Evolutionary conservation across 2,329 filamentous ascomycete species (phyloP).

Genomic region (Arthroderma sp.): DNA sequence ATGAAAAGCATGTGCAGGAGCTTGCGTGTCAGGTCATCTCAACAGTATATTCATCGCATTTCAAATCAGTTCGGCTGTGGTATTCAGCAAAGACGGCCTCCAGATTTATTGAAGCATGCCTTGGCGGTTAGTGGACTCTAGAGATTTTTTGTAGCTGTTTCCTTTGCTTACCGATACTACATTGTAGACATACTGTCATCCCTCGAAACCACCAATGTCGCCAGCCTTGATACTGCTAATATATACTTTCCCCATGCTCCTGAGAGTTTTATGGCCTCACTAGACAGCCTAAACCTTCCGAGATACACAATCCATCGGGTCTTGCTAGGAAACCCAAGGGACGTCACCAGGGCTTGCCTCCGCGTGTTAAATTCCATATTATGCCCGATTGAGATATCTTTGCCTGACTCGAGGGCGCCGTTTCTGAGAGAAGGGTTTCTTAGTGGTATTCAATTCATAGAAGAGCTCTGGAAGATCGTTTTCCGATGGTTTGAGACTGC

Average conservation of each 20-base stretch:
- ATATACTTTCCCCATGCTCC: constrained; percentile 13
- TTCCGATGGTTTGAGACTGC: constrained; percentile 17
- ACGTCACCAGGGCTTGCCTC: constrained; percentile 16
- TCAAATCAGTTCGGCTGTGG: constrained; percentile 20
- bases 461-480: constrained; percentile 21
- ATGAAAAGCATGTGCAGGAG: constrained; percentile 28
- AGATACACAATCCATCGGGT: constrained; percentile 16
- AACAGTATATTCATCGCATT: constrained; percentile 21
- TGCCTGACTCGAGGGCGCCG: constrained; percentile 11
- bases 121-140: constrained; percentile 22
- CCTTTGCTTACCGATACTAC: too few relatives aligned
- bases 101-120: constrained; percentile 22
- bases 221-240: constrained; percentile 1
- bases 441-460: constrained; percentile 22
- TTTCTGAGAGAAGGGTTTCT: constrained; percentile 21
- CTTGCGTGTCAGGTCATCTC: constrained; percentile 25
- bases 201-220: constrained; percentile 23
- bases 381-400: constrained; percentile 8
- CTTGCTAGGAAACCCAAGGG: constrained; percentile 17
- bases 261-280: constrained; percentile 17
- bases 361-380: constrained; percentile 21
- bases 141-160: too few relatives aligned
- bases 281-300: constrained; percentile 22
- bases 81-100: constrained; percentile 19
- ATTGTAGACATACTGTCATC: constrained; percentile 32